A percentile compares a stretch with the other conserved stretches of the same genome.
Evolutionary conservation across 2,329 filamentous ascomycete species (phyloP).

Genomic region (Botrytis paeoniae): DNA sequence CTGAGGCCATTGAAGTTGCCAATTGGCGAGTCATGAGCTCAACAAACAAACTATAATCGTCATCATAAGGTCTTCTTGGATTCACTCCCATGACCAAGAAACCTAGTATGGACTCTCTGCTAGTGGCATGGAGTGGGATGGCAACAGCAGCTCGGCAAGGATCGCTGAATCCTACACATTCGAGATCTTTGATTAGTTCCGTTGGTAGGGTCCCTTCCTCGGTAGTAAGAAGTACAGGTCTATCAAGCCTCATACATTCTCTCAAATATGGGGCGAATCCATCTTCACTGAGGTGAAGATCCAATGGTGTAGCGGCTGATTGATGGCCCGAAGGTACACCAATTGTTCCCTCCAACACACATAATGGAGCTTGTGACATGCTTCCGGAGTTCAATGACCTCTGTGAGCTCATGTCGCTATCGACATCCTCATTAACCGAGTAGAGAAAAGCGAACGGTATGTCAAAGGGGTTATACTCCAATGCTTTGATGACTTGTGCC

Average conservation of each 20-base stretch:
- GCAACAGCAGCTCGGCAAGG: conserved; percentile 68
- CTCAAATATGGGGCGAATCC: conserved; percentile 76
- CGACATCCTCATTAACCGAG: conserved; percentile 66
- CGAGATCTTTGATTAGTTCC: conserved; percentile 62
- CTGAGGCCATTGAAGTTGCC: conserved; percentile 75
- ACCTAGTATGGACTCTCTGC: conserved; percentile 68
- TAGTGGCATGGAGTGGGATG: conserved; percentile 74
- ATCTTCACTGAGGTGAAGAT: conserved; percentile 65
- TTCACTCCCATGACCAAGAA: conserved; percentile 80
- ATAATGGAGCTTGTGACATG: conserved; percentile 57
- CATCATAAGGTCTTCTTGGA: conserved; percentile 73
- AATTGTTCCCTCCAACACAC: conserved; percentile 68
- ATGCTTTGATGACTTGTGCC: conserved; percentile 63
- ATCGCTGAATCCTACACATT: conserved; percentile 70
- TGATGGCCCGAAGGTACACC: conserved; percentile 65
- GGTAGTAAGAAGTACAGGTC: conserved; percentile 65
- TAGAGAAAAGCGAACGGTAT: conserved; percentile 76
- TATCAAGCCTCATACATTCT: conserved; percentile 67
- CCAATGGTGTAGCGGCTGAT: conserved; percentile 59
- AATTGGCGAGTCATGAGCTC: conserved; percentile 72
- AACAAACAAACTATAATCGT: conserved; percentile 76
- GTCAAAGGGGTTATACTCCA: conserved; percentile 66
- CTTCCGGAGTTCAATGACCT: conserved; percentile 66
- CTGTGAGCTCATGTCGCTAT: conserved; percentile 60
- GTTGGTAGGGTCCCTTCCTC: conserved; percentile 63